phyloP scores from a whole-genome alignment of 2,329 filamentous ascomycete genomes.

The Meredithiella fracta region DNA sequence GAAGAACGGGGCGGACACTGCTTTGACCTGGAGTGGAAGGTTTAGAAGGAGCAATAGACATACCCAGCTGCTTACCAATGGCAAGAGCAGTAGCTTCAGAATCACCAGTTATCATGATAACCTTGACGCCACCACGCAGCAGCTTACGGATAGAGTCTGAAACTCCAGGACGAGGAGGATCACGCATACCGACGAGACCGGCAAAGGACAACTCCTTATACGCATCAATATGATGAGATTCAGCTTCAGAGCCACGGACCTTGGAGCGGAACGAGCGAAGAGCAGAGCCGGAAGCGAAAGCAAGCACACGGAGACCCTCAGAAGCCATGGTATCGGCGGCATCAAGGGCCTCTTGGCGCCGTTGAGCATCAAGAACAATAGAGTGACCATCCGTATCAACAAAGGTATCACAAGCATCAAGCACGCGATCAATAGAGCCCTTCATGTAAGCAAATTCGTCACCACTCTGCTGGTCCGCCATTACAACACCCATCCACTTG shows the following conservation, averaged over 20 bases:
- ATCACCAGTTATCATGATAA: constrained; percentile 98
- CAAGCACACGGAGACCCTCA: constrained; percentile 77
- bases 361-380: constrained; percentile 61
- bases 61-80: constrained; percentile 88
- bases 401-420: constrained; percentile 81
- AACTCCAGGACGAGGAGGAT: constrained; percentile 82
- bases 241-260: constrained; percentile 27
- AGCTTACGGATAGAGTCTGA: constrained; percentile 74
- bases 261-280: constrained; percentile 25
- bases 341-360: constrained; percentile 55
- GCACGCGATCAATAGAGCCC: constrained; percentile 73
- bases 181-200: constrained; percentile 90
- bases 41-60: constrained; percentile 51
- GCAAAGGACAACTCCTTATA: constrained; percentile 80
- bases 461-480: constrained; percentile 44
- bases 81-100: constrained; percentile 87
- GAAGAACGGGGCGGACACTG: constrained; percentile 55
- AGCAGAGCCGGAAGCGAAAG: constrained; percentile 74
- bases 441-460: constrained; percentile 88
- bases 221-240: constrained; percentile 45
- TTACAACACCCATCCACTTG: constrained; percentile 98
- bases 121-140: constrained; percentile 86
- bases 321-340: constrained; percentile 78
- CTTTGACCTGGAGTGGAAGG: constrained; percentile 36
- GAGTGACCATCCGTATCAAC: constrained; percentile 74